Evolutionary conservation across 345 rosid genomes (phyloP).

Genomic region (Garcia nutans): DNA sequence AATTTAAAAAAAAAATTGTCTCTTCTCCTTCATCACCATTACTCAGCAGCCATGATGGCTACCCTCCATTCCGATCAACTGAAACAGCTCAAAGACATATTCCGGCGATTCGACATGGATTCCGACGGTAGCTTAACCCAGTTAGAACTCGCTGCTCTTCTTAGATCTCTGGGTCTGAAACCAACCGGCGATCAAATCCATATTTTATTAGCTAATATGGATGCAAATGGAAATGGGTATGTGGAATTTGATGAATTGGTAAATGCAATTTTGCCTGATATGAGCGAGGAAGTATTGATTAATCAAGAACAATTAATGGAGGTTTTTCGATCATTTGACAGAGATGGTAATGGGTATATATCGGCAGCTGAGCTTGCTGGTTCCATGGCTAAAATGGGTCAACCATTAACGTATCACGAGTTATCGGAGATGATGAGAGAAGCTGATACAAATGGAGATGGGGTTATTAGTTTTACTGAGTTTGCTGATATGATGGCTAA

Average conservation of each 20-base stretch:
- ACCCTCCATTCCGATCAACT: constrained; percentile 52
- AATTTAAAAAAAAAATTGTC: neutral
- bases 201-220: constrained; percentile 55
- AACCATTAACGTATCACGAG: constrained; percentile 67
- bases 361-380: constrained; percentile 77
- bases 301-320: constrained; percentile 63
- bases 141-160: constrained; percentile 87
- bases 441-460: constrained; percentile 88
- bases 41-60: constrained; percentile 21
- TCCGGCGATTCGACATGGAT: constrained; percentile 90
- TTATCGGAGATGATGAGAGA: constrained; percentile 83
- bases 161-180: constrained; percentile 81
- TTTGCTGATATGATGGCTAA: constrained; percentile 75
- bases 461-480: constrained; percentile 80
- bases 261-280: constrained; percentile 59
- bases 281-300: constrained; percentile 54
- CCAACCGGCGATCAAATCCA: constrained; percentile 80
- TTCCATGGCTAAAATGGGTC: constrained; percentile 83
- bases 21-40: neutral
- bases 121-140: constrained; percentile 76
- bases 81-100: constrained; percentile 73
- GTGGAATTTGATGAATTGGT: constrained; percentile 88
- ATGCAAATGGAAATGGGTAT: constrained; percentile 71
- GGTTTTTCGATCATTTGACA: constrained; percentile 61
- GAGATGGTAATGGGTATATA: constrained; percentile 69